These are phyloP conservation scores for Hypholoma fasciculare DNA, from an alignment of 768 basidiomycete genomes.

Conservation along the genomic window DNA sequence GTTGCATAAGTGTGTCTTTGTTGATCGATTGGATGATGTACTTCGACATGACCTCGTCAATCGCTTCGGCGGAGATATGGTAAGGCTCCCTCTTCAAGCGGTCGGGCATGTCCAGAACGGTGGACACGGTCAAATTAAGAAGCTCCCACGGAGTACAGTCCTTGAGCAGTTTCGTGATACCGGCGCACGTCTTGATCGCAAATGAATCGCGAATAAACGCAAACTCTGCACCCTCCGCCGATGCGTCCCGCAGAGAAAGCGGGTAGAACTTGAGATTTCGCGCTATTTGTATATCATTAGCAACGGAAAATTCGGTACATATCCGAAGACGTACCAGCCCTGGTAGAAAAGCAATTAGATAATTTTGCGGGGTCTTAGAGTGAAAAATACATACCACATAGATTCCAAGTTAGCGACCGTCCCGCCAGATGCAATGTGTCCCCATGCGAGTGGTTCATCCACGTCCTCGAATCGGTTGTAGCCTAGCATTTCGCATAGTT, in stretches of 20 bases:
- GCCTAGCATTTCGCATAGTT: slow-evolving; percentile 43
- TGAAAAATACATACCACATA: slow-evolving; percentile 29
- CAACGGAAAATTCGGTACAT: background rate
- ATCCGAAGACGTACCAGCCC: slow-evolving; percentile 9
- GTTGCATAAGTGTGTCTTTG: slow-evolving; percentile 28
- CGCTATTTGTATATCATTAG: slow-evolving; percentile 22
- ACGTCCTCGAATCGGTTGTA: slow-evolving; percentile 18
- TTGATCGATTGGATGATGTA: slow-evolving; percentile 38
- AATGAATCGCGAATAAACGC: slow-evolving; percentile 31
- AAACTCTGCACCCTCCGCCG: slow-evolving; percentile 27
- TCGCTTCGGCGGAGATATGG: slow-evolving; percentile 28
- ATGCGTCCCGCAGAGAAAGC: slow-evolving; percentile 34
- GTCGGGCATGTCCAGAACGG: slow-evolving; percentile 33
- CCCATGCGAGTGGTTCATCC: slow-evolving; percentile 33
- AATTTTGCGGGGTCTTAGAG: background rate
- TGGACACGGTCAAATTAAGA: slow-evolving; percentile 35
- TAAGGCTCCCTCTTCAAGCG: slow-evolving; percentile 30
- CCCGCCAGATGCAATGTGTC: slow-evolving; percentile 44
- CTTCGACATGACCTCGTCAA: slow-evolving; percentile 27
- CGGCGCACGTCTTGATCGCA: slow-evolving; percentile 26
- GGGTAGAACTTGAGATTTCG: slow-evolving; percentile 50
- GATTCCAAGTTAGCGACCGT: slow-evolving; percentile 48
- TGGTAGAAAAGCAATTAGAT: background rate
- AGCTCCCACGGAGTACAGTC: slow-evolving; percentile 38
- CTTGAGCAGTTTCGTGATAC: slow-evolving; percentile 22